Conservation (phyloP, 2,329 filamentous ascomycete genomes). For the Fusarium solani-melongenae region DNA sequence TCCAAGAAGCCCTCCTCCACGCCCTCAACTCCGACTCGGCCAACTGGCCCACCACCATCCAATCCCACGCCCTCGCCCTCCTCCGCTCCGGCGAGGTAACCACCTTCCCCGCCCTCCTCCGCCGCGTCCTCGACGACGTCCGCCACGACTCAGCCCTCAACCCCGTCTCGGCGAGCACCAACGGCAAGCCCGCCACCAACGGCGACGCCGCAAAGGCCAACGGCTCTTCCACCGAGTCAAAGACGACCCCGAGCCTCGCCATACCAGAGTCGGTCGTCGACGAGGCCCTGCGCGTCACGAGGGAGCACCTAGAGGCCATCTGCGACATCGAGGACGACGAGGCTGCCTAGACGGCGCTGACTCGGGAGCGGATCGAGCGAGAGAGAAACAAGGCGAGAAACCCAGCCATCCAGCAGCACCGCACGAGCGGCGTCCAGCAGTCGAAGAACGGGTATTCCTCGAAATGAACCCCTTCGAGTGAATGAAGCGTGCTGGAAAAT, state of each 20-base stretch:
- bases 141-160: constrained; percentile 57
- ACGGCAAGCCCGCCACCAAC: constrained; percentile 50
- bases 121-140: constrained; percentile 71
- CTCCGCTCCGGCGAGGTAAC: constrained; percentile 69
- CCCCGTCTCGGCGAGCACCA: constrained; percentile 41
- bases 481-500: neutral
- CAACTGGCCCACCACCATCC: constrained; percentile 72
- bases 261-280: constrained; percentile 70
- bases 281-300: constrained; percentile 69
- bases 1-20: constrained; percentile 73
- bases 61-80: constrained; percentile 68
- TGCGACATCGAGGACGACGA: constrained; percentile 51
- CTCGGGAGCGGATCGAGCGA: neutral
- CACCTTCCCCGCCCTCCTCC: constrained; percentile 70
- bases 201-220: constrained; percentile 46
- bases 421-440: neutral
- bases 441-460: neutral
- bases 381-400: neutral
- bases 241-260: constrained; percentile 57
- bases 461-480: neutral
- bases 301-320: constrained; percentile 67
- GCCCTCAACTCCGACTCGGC: constrained; percentile 67
- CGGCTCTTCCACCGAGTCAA: constrained; percentile 26
- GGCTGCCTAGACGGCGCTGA: neutral
- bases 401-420: neutral